phyloP scores from a whole-genome alignment of 768 basidiomycete species.

The Aureoboletus auriporus region DNA sequence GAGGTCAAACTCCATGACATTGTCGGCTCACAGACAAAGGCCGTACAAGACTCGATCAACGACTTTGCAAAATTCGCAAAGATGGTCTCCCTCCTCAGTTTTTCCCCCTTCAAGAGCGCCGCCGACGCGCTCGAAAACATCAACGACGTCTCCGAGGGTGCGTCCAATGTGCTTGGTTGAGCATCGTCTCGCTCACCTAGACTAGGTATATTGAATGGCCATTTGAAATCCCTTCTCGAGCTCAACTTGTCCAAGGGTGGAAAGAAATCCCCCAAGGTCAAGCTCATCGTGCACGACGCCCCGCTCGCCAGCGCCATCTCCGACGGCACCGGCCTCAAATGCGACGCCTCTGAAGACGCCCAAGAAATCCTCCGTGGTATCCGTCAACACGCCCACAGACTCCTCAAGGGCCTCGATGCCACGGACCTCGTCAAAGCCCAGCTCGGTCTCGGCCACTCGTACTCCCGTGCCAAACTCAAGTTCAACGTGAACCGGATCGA shows the following conservation, averaged over 20 bases:
- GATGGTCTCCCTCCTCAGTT: constrained; percentile 88
- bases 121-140: constrained; percentile 93
- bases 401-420: constrained; percentile 83
- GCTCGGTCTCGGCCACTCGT: constrained; percentile 95
- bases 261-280: constrained; percentile 62
- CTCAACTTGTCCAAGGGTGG: constrained; percentile 74
- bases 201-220: constrained; percentile 80
- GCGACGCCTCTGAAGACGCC: constrained; percentile 76
- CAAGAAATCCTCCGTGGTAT: constrained; percentile 90
- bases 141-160: constrained; percentile 95
- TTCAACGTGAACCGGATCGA: constrained; percentile 95
- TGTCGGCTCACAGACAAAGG: constrained; percentile 73
- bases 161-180: constrained; percentile 15
- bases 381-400: constrained; percentile 84
- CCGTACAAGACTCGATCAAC: constrained; percentile 80
- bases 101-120: constrained; percentile 90
- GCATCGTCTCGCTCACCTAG: not conserved
- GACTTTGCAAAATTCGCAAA: constrained; percentile 87
- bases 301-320: constrained; percentile 76
- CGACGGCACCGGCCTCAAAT: constrained; percentile 62
- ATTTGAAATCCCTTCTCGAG: constrained; percentile 79
- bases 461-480: constrained; percentile 96
- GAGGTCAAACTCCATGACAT: constrained; percentile 84
- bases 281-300: constrained; percentile 77
- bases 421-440: constrained; percentile 91